These are phyloP conservation scores for Mollisia scopiformis DNA, from an alignment of 2,329 filamentous ascomycete species.

Conservation along the genomic window DNA sequence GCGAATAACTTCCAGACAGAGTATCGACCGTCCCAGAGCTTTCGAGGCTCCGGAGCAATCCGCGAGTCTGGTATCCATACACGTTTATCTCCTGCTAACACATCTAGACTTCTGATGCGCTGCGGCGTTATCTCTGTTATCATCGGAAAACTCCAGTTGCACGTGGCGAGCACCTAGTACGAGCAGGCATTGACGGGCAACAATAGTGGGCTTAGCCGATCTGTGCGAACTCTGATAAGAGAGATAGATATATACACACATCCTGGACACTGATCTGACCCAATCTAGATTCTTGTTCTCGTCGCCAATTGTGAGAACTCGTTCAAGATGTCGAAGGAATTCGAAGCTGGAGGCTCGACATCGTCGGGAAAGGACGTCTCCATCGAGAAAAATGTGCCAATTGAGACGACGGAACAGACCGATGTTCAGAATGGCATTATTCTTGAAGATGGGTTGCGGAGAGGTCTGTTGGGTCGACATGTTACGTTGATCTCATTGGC, in stretches of 20 bases:
- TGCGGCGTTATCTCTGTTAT: neutral
- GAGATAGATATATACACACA: neutral
- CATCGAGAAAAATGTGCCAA: neutral
- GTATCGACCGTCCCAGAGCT: neutral
- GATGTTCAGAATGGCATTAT: conserved; percentile 14
- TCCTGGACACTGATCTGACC: neutral
- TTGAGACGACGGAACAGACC: neutral
- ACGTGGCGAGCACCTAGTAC: neutral
- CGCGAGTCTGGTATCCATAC: neutral
- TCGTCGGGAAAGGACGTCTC: neutral
- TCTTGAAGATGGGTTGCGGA: conserved; percentile 14
- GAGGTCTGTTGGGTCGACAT: conserved; percentile 17
- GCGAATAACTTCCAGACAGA: neutral
- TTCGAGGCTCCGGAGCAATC: neutral
- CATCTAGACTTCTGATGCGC: neutral
- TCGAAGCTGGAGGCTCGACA: neutral
- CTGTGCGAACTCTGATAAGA: neutral
- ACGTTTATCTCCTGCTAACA: neutral
- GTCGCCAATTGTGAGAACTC: neutral
- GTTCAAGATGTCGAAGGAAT: neutral
- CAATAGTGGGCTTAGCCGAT: conserved; percentile 1
- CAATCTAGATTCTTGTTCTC: neutral
- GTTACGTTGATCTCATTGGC: conserved; percentile 27
- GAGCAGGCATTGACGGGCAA: neutral
- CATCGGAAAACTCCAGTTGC: neutral